These are phyloP conservation scores for Alternaria novae-zelandiae DNA, from an alignment of 2,329 filamentous ascomycete genomes.

Conservation along the genomic window DNA sequence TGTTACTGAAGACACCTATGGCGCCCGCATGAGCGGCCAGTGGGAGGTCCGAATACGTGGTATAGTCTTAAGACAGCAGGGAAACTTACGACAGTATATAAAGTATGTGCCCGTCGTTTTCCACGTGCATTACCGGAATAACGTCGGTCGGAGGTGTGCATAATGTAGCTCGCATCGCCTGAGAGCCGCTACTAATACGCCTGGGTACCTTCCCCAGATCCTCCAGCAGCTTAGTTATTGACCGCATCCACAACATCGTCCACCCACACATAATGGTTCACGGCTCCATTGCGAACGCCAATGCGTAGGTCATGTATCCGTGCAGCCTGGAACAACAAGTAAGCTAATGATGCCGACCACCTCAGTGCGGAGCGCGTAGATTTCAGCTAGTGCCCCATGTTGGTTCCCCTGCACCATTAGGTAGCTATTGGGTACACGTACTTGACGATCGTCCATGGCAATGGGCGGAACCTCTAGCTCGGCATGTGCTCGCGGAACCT, in stretches of 20 bases:
- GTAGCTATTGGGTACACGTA: slow-evolving; percentile 4
- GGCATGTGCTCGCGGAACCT: not conserved
- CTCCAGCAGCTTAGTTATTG: not conserved
- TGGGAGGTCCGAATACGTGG: not conserved
- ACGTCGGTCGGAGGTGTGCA: slow-evolving; percentile 2
- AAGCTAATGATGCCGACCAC: not conserved
- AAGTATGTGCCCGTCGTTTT: not conserved
- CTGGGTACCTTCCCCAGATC: slow-evolving; percentile 1
- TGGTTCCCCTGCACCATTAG: slow-evolving; percentile 6
- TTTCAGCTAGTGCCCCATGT: not conserved
- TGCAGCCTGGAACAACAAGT: not conserved
- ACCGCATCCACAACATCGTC: not conserved
- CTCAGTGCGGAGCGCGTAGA: not conserved
- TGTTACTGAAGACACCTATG: not conserved
- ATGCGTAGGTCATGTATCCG: not conserved
- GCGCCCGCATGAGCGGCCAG: not conserved
- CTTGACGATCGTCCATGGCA: slow-evolving; percentile 1
- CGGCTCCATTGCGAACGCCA: not conserved
- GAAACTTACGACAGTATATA: not conserved
- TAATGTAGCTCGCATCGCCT: slow-evolving; percentile 1
- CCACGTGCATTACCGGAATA: slow-evolving; percentile 3
- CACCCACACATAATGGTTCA: not conserved
- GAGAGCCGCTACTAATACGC: not conserved
- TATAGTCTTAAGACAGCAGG: not conserved
- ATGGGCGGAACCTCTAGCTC: slow-evolving; percentile 3